Conservation (phyloP, 306 rosid genomes). For the Hylodesmum podocarpum region DNA sequence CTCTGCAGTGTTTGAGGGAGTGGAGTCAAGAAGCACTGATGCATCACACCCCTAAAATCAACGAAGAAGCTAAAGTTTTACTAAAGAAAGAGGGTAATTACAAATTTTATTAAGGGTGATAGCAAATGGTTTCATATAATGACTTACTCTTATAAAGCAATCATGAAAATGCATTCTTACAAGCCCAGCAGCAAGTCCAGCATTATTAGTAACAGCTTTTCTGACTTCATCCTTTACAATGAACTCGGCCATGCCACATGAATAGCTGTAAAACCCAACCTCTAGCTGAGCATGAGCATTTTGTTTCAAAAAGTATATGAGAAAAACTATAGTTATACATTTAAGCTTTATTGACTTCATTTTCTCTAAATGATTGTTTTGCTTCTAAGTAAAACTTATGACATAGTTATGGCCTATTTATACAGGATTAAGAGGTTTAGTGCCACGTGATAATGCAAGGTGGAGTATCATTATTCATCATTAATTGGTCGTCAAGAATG, state of each 20-base stretch:
- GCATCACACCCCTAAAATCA: slow-evolving; percentile 69
- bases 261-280: slow-evolving; percentile 53
- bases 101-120: neutral
- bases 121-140: slow-evolving; percentile 1
- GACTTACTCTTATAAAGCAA: slow-evolving; percentile 73
- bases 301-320: slow-evolving; percentile 29
- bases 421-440: slow-evolving; percentile 14
- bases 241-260: slow-evolving; percentile 60
- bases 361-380: slow-evolving; percentile 24
- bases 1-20: slow-evolving; percentile 61
- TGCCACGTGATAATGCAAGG: slow-evolving; percentile 37
- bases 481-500: slow-evolving; percentile 22
- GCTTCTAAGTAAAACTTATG: slow-evolving; percentile 13
- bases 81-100: neutral
- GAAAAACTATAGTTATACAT: slow-evolving; percentile 12
- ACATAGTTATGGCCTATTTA: slow-evolving; percentile 28
- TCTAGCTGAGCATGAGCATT: slow-evolving; percentile 53
- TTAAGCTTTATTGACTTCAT: slow-evolving; percentile 42
- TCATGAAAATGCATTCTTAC: slow-evolving; percentile 83
- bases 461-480: slow-evolving; percentile 36
- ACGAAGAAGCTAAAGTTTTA: neutral
- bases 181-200: slow-evolving; percentile 71
- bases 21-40: slow-evolving; percentile 72
- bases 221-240: slow-evolving; percentile 62
- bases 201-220: slow-evolving; percentile 31